Evolutionary conservation across 768 basidiomycete genomes (phyloP), one percentile per base, ranked within the genome.

Genomic region (Serendipita sp.): DNA sequence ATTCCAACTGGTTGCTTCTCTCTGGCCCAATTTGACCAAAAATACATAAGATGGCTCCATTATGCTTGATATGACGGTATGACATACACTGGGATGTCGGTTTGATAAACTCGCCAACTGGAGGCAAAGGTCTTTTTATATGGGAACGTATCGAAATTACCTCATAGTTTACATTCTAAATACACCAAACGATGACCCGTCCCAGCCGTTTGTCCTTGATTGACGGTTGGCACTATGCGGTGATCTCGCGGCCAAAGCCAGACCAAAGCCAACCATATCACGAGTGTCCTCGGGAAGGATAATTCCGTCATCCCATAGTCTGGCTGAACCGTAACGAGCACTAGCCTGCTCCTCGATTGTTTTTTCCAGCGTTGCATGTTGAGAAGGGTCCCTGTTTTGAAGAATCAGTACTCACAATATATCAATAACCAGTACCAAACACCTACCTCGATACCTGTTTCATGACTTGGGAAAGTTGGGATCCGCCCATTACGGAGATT

Each of bases 281-380:
- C 93, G 78, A 0, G 93, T 96, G 68, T 96, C 92, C 7, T 81
- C 81, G 3, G 94, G 93, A 66, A 80, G 81, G 72, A 97, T 91
- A 63, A 96, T 87, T 2, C 90, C 90, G 67, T 93, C 90, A 68
- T 93, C 92, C 92, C 90, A 96, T 62, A 97, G 74, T n/a, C 90
- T 82, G 11, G 93, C 93, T 0, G 88, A 88, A 1, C 90, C 90
- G 66, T 92, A 97, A 17, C 87, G 70, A 3, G 92, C 88, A 1
- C 84, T 86, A 14, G 91, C 92, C 71, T 97, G 91, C 26, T 79
- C 75, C 72, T 97, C 94, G 60, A 97, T 96, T 69, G 90, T 86
- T 16, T 79, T 75, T 73, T 86, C 85, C 58, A 94, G 74, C 5
- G 81, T 79, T 2, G 79, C 73, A 70, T 92, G 90, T 67, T 89